A percentile compares a stretch with the other conserved stretches of the same genome.
phyloP scores from a whole-genome alignment of 176 grass and related monocot genomes.

The Ampelocalamus luodianensis region DNA sequence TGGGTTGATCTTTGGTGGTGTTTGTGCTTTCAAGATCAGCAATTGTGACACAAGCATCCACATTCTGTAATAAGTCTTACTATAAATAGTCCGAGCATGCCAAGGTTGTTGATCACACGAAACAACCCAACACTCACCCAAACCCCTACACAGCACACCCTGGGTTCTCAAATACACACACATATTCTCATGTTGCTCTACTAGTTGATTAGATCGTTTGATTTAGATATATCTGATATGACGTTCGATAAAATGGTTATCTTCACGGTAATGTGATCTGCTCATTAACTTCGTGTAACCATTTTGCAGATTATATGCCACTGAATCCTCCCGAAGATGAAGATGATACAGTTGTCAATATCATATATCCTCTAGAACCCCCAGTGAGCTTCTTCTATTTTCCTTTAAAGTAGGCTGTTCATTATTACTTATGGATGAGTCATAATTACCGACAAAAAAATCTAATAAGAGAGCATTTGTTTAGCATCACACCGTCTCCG shows the following conservation, averaged over 20 bases:
- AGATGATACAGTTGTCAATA: conserved; percentile 79
- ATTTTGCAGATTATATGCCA: conserved; percentile 75
- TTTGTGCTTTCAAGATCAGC: neutral
- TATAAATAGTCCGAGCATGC: neutral
- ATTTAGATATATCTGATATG: conserved; percentile 20
- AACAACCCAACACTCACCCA: neutral
- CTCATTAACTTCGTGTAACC: neutral
- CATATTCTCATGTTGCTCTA: neutral
- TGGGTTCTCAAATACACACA: neutral
- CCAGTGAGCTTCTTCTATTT: conserved; percentile 54
- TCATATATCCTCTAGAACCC: conserved; percentile 82
- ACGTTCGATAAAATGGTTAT: conserved; percentile 1
- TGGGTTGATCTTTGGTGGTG: neutral
- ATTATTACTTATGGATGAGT: neutral
- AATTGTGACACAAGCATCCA: neutral
- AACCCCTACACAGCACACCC: neutral
- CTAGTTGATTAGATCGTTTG: neutral
- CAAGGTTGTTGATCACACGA: neutral
- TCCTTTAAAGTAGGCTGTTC: neutral
- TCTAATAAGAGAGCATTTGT: neutral
- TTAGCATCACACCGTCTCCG: neutral
- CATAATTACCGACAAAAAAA: conserved; percentile 17
- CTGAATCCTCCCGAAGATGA: conserved; percentile 81
- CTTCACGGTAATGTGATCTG: neutral
- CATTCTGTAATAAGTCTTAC: neutral